Percentiles rank a stretch among this genome's conserved stretches.
phyloP scores from a whole-genome alignment of 2,329 filamentous ascomycete species.

The Sporothrix euskadiensis region DNA sequence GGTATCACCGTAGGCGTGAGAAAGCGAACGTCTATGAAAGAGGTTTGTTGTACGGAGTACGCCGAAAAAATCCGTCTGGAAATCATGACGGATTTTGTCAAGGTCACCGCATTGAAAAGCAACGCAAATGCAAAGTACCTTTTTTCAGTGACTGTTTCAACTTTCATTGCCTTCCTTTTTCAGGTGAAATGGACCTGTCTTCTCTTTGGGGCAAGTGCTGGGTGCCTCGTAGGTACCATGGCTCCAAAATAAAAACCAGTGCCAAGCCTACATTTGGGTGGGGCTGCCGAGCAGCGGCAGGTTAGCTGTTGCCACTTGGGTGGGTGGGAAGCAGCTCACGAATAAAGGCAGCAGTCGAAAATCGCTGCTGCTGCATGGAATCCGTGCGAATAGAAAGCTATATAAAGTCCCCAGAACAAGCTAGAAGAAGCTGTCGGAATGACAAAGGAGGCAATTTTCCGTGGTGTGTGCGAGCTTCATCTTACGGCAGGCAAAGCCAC shows the following conservation, averaged over 20 bases:
- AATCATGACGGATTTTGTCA: background rate
- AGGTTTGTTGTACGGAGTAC: background rate
- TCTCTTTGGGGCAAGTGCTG: background rate
- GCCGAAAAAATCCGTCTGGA: background rate
- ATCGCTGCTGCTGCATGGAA: background rate
- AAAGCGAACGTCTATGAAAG: background rate
- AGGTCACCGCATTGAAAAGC: too few relatives aligned
- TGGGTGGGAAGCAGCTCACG: background rate
- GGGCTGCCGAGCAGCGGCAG: background rate
- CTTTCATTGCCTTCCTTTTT: background rate
- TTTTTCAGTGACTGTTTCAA: too few relatives aligned
- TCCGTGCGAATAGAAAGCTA: background rate
- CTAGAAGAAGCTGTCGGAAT: background rate
- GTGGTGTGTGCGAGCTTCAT: background rate
- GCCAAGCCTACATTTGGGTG: background rate
- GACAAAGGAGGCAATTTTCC: slow-evolving; percentile 3
- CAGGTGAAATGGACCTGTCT: background rate
- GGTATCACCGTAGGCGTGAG: background rate
- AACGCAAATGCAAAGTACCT: background rate
- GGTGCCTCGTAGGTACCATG: background rate
- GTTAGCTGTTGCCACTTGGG: background rate
- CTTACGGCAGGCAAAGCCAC: background rate
- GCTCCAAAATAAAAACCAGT: background rate
- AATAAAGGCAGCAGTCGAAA: background rate
- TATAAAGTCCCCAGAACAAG: background rate